Percentiles rank a stretch among this genome's conserved stretches.
Evolutionary conservation across 1,284 basidiomycete genomes (phyloP).

Genomic region (Sphagnurus paluster): DNA sequence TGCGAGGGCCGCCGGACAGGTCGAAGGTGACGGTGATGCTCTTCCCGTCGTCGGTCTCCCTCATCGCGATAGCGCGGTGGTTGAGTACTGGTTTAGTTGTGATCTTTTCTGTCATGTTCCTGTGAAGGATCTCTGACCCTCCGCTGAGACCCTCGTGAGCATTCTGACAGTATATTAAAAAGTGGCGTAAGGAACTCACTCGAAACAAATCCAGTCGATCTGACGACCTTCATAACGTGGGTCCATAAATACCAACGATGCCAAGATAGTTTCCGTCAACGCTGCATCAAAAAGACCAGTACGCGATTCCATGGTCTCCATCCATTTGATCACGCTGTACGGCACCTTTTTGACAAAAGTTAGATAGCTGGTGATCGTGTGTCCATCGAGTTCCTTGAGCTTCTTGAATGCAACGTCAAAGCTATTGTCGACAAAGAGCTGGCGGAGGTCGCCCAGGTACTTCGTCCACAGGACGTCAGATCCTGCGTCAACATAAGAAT

Average conservation of each 20-base stretch:
- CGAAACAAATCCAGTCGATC: conserved; percentile 14
- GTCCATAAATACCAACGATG: conserved; percentile 12
- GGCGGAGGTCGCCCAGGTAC: conserved; percentile 17
- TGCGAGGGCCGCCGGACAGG: conserved; percentile 6
- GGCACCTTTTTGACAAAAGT: conserved; percentile 19
- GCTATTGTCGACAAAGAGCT: conserved; percentile 12
- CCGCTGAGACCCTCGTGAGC: conserved; percentile 4
- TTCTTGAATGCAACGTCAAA: conserved; percentile 27
- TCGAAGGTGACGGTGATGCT: conserved; percentile 12
- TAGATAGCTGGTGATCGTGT: conserved; percentile 26
- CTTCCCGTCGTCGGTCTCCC: conserved; percentile 13
- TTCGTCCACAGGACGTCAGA: conserved; percentile 12
- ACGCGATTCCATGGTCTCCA: conserved; percentile 25
- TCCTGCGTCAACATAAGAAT: conserved; percentile 8
- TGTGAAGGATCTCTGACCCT: conserved; percentile 12
- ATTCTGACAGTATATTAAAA: too few relatives aligned
- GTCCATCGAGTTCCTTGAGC: conserved; percentile 25
- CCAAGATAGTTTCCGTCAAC: conserved; percentile 27
- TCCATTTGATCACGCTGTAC: conserved; percentile 25
- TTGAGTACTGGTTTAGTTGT: conserved; percentile 6
- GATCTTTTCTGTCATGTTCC: conserved; percentile 8
- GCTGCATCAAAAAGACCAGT: conserved; percentile 27
- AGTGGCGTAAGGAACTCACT: conserved; percentile 11
- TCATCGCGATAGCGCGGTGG: conserved; percentile 10
- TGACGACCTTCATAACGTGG: conserved; percentile 5